A percentile compares a stretch with the other conserved stretches of the same genome.
Conservation (phyloP, 805 yeast genomes). For the Cyberlindnera petersonii region DNA sequence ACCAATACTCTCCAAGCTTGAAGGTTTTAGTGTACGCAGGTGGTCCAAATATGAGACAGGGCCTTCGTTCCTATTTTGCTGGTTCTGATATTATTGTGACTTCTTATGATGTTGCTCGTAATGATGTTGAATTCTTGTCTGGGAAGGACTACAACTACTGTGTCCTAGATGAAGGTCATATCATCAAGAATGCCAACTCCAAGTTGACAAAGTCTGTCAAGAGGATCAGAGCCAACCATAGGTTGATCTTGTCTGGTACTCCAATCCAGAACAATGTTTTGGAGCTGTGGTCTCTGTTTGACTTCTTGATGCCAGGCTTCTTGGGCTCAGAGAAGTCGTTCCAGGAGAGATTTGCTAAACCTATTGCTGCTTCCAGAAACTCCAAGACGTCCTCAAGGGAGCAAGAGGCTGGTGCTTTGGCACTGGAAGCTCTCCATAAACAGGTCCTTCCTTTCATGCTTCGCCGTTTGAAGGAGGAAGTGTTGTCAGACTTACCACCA, state of each 20-base stretch:
- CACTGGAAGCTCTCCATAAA: slow-evolving; percentile 91
- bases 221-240: slow-evolving; percentile 75
- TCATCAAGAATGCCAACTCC: slow-evolving; percentile 86
- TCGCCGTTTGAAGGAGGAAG: slow-evolving; percentile 94
- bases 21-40: slow-evolving; percentile 87
- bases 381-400: slow-evolving; percentile 87
- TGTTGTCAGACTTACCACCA: slow-evolving; percentile 92
- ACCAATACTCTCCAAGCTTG: slow-evolving; percentile 84
- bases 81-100: slow-evolving; percentile 85
- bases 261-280: slow-evolving; percentile 97
- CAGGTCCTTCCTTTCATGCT: slow-evolving; percentile 96
- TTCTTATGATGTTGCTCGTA: slow-evolving; percentile 93
- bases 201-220: slow-evolving; percentile 89
- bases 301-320: slow-evolving; percentile 98
- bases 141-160: slow-evolving; percentile 81
- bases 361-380: slow-evolving; percentile 90
- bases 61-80: slow-evolving; percentile 47
- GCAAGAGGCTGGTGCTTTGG: slow-evolving; percentile 95
- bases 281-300: slow-evolving; percentile 96
- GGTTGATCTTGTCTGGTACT: slow-evolving; percentile 91
- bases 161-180: slow-evolving; percentile 96
- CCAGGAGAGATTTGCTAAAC: slow-evolving; percentile 95
- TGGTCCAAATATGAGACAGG: slow-evolving; percentile 68
- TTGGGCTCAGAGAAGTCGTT: slow-evolving; percentile 91
- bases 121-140: slow-evolving; percentile 68